Evolutionary conservation across 2,329 filamentous ascomycete species (phyloP), one percentile per base, ranked within the genome.

Genomic region (Phialemoniopsis sp.): DNA sequence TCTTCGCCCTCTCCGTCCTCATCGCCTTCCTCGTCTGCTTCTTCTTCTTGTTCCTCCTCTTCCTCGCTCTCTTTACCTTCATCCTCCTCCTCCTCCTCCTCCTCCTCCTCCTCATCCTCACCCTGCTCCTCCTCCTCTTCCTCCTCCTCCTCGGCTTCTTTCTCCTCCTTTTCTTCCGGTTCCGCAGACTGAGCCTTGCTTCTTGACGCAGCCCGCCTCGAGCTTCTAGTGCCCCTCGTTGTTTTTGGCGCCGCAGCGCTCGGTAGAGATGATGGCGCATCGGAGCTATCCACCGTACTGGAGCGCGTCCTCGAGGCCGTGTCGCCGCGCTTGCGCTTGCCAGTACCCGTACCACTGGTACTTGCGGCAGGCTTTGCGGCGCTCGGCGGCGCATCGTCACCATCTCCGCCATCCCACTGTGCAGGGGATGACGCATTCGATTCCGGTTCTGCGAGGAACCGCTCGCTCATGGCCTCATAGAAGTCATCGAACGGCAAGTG

Each of bases 311-410:
- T 13, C 3, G 38, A 32, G 8, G 35, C 39, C 13, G 39, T 29
- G 10, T 45, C 46, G n/a, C 44, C 44, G 13, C 48, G 48, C 34
- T 50, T 50, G n/a, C 48, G 41, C 32, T 50, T 47, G 10, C 21
- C 21, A 26, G 21, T 10, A 10, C 21, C 21, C 6, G 21, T 26
- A 26, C 21, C 21, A 10, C 21, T 10, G 10, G 21, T 26, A 26
- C 21, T 26, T 26, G 21, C 6, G 21, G 21, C 10, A 26, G 21
- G 21, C 21, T 26, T 26, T 26, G 21, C 10, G 21, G 10, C 21
- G 21, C 21, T 26, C 10, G 21, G 21, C 6, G 10, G 21, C 21
- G 21, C n/a, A 32, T 17, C 8, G 21, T 28, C 3, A 15, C 26
- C 10, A 18, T 29, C 12, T 29, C 10, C 17, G 30, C 17, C 8